A percentile compares a stretch with the other conserved stretches of the same genome.
phyloP scores from a whole-genome alignment of 139 green algal species.

The Asterochloris erici region DNA sequence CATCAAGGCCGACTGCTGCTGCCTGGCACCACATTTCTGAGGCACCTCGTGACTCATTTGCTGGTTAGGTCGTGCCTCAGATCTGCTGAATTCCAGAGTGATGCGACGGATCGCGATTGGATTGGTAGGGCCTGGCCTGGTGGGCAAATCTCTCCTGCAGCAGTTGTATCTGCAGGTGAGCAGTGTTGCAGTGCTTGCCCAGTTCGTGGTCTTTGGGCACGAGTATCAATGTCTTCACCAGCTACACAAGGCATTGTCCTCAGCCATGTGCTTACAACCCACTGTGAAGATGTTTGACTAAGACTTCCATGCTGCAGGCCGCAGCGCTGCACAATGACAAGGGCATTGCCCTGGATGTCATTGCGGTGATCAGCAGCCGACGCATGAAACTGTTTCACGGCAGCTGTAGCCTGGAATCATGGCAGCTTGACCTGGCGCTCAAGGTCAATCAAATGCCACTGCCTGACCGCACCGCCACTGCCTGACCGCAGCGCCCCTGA shows the following conservation, averaged over 20 bases:
- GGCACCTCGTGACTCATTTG: too few relatives aligned
- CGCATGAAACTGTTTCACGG: not conserved
- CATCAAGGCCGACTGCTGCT: too few relatives aligned
- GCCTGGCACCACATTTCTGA: too few relatives aligned
- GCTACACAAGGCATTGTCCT: not conserved
- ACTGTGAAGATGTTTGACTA: not conserved
- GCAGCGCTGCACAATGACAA: not conserved
- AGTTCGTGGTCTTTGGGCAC: not conserved
- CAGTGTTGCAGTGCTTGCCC: not conserved
- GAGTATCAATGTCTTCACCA: not conserved
- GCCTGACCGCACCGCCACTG: too few relatives aligned
- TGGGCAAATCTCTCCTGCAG: constrained; percentile 82
- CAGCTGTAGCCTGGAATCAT: not conserved
- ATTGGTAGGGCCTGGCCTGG: constrained; percentile 85
- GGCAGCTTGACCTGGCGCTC: not conserved
- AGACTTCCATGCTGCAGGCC: not conserved
- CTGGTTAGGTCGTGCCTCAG: too few relatives aligned
- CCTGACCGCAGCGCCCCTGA: not conserved
- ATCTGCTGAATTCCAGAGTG: too few relatives aligned
- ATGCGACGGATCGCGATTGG: constrained; percentile 1
- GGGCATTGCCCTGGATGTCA: not conserved
- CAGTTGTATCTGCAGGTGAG: constrained; percentile 79
- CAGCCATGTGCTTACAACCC: not conserved
- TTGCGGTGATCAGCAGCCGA: not conserved
- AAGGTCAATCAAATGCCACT: not conserved